A percentile compares a stretch with the other conserved stretches of the same genome.
Conservation (phyloP, 1,284 basidiomycete genomes). For the Exobasidium cylindrosporum region DNA sequence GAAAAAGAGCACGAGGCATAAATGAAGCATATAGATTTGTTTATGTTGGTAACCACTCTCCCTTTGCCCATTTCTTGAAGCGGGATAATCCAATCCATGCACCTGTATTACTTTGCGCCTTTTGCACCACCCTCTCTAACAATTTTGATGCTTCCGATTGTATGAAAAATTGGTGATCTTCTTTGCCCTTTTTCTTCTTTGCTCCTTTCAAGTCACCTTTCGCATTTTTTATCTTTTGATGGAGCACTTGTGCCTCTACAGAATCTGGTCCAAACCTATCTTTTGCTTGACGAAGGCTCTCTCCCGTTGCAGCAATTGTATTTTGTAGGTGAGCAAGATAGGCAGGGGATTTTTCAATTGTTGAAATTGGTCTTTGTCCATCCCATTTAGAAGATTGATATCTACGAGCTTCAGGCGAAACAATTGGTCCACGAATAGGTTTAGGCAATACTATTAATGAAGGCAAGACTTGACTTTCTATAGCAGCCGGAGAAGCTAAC, state of each 20-base stretch:
- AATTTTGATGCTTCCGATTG: not conserved
- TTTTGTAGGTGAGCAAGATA: not conserved
- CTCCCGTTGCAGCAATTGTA: not conserved
- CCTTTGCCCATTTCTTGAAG: not conserved
- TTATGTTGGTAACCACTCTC: constrained; percentile 6
- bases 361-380: constrained; percentile 2
- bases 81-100: not conserved
- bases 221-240: not conserved
- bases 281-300: not conserved
- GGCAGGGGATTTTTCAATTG: not conserved
- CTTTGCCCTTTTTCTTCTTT: not conserved
- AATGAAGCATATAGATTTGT: not conserved
- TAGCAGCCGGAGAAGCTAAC: not conserved
- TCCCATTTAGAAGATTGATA: not conserved
- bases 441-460: not conserved
- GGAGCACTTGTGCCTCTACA: not conserved
- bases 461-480: not conserved
- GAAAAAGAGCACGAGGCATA: constrained; percentile 21
- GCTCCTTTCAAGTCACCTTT: not conserved
- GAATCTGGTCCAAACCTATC: not conserved
- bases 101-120: not conserved
- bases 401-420: not conserved
- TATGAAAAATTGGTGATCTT: not conserved
- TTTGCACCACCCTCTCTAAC: not conserved
- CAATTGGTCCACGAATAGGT: not conserved